Evolutionary conservation across 345 rosid species (phyloP).

Genomic region (Citrus reticulata): DNA sequence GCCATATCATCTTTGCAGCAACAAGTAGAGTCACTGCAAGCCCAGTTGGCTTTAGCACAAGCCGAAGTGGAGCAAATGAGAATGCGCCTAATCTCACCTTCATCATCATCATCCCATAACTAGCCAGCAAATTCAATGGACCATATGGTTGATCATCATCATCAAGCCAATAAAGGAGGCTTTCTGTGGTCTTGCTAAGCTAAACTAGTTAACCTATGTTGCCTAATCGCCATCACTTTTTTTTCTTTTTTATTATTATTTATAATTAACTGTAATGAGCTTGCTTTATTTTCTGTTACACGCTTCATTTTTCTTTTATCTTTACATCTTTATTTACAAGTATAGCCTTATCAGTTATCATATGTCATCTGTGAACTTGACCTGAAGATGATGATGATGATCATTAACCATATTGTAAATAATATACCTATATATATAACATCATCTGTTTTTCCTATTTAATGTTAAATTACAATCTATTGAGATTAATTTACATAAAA

Average conservation of each 20-base stretch:
- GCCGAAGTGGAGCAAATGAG: constrained; percentile 69
- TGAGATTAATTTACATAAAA: too few species aligned
- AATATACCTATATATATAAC: not conserved
- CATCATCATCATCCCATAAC: constrained; percentile 14
- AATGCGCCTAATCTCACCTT: constrained; percentile 24
- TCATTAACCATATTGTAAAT: constrained; percentile 15
- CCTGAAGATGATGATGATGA: not conserved
- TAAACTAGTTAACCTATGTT: constrained; percentile 5
- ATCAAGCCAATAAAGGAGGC: constrained; percentile 29
- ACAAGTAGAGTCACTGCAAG: constrained; percentile 68
- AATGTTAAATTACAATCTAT: too few species aligned
- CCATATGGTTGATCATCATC: constrained; percentile 13
- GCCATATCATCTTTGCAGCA: constrained; percentile 72
- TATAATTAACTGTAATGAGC: not conserved
- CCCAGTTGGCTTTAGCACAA: constrained; percentile 70
- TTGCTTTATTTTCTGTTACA: constrained; percentile 9
- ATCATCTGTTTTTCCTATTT: too few species aligned
- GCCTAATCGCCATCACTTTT: not conserved
- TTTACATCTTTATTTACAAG: too few species aligned
- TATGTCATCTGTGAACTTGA: not conserved
- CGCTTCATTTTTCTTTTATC: not conserved
- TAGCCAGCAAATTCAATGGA: constrained; percentile 23
- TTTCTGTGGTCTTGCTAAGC: constrained; percentile 38
- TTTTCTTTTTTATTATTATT: too few species aligned
- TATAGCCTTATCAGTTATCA: not conserved